These are phyloP conservation scores for Cyberlindnera xishuangbannaensis DNA, from an alignment of 805 yeast species.

Conservation along the genomic window DNA sequence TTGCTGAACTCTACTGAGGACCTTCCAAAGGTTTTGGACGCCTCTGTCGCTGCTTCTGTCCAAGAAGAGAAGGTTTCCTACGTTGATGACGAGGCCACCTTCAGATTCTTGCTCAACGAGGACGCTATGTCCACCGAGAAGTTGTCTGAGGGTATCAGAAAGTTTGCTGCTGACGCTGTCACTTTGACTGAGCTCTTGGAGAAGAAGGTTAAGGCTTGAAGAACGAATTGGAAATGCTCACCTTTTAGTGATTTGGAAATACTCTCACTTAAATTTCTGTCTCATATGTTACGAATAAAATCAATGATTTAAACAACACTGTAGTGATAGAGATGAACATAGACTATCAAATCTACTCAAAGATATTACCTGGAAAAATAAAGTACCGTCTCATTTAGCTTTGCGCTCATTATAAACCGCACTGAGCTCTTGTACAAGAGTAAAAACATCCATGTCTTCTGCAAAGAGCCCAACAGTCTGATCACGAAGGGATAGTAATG, in stretches of 20 bases:
- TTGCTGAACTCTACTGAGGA: conserved; percentile 69
- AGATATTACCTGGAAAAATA: too few relatives aligned
- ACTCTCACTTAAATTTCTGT: too few relatives aligned
- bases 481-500: conserved; percentile 39
- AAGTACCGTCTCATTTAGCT: background rate
- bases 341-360: too few relatives aligned
- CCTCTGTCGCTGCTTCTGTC: conserved; percentile 51
- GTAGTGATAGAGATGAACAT: background rate
- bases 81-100: conserved; percentile 79
- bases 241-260: too few relatives aligned
- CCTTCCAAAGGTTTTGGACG: conserved; percentile 79
- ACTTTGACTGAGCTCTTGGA: conserved; percentile 67
- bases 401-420: conserved; percentile 3
- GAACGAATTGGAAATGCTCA: too few relatives aligned
- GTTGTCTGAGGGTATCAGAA: conserved; percentile 96
- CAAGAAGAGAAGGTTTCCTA: conserved; percentile 67
- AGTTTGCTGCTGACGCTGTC: conserved; percentile 88
- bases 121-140: conserved; percentile 99
- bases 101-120: conserved; percentile 89
- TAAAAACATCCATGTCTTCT: conserved; percentile 15
- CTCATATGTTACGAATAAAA: conserved; percentile 6
- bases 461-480: conserved; percentile 23
- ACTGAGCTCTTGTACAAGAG: conserved; percentile 17
- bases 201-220: conserved; percentile 42
- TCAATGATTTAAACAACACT: background rate